A percentile compares a stretch with the other conserved stretches of the same genome.
Conservation (phyloP, 2,329 filamentous ascomycete genomes). For the Orbilia blumenaviensis region DNA sequence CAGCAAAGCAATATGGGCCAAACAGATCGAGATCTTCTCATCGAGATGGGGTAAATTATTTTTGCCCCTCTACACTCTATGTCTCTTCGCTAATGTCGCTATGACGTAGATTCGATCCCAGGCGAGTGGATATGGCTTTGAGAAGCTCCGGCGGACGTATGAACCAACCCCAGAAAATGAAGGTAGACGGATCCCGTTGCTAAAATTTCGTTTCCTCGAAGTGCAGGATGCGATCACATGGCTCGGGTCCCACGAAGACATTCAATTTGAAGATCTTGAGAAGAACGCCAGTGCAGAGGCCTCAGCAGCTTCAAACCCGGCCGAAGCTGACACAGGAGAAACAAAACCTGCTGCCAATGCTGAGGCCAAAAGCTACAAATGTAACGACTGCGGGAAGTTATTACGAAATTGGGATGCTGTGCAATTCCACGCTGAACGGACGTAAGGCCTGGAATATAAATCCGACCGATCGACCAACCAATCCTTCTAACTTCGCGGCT, state of each 20-base stretch:
- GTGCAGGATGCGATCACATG: constrained; percentile 92
- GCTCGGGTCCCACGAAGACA: constrained; percentile 92
- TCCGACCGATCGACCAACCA: neutral
- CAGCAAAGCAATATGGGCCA: constrained; percentile 64
- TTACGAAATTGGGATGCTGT: constrained; percentile 84
- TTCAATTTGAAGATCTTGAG: constrained; percentile 81
- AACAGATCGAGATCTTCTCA: constrained; percentile 70
- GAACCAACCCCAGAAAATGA: constrained; percentile 58
- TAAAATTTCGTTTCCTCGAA: constrained; percentile 59
- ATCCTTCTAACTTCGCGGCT: neutral
- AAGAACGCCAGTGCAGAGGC: neutral
- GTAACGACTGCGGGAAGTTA: constrained; percentile 93
- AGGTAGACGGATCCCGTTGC: neutral
- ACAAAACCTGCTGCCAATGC: constrained; percentile 70
- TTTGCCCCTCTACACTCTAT: neutral
- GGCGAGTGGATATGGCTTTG: constrained; percentile 82
- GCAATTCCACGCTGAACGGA: constrained; percentile 90
- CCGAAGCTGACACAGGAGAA: constrained; percentile 64
- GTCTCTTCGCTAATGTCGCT: neutral
- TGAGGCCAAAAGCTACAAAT: constrained; percentile 81
- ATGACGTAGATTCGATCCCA: constrained; percentile 72
- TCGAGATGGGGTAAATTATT: constrained; percentile 69
- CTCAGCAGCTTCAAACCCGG: neutral
- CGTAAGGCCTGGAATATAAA: too few species aligned
- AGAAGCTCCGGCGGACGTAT: constrained; percentile 82